Evolutionary conservation across 345 rosid genomes (phyloP).

Genomic region (Acer campestre): DNA sequence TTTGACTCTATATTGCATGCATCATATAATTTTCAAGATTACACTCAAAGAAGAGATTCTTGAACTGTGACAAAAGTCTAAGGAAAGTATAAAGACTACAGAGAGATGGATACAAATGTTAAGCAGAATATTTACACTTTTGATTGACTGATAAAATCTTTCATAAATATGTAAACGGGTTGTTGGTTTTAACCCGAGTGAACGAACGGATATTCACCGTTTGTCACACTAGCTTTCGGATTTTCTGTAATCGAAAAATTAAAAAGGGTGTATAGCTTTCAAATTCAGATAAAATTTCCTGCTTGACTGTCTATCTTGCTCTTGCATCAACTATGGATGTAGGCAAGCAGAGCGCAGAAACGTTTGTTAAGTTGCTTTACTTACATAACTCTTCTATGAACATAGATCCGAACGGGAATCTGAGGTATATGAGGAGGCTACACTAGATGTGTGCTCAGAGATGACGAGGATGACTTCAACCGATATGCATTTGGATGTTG

Average conservation of each 20-base stretch:
- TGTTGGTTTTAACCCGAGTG: not conserved
- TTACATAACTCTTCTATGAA: constrained; percentile 11
- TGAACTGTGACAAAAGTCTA: not conserved
- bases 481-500: constrained; percentile 63
- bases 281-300: not conserved
- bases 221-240: not conserved
- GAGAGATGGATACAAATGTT: not conserved
- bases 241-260: not conserved
- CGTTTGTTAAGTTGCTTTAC: not conserved
- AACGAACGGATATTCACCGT: constrained; percentile 1
- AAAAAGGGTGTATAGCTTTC: constrained; percentile 6
- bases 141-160: not conserved
- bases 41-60: not conserved
- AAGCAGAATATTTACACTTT: constrained; percentile 15
- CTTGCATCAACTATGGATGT: constrained; percentile 1
- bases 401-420: not conserved
- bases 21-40: not conserved
- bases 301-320: not conserved
- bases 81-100: too few species aligned
- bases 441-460: constrained; percentile 3
- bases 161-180: not conserved
- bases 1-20: not conserved
- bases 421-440: constrained; percentile 18
- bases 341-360: constrained; percentile 6
- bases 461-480: constrained; percentile 18